Conservation (phyloP, 2,329 filamentous ascomycete genomes). For the Pseudogymnoascus pannorum region DNA sequence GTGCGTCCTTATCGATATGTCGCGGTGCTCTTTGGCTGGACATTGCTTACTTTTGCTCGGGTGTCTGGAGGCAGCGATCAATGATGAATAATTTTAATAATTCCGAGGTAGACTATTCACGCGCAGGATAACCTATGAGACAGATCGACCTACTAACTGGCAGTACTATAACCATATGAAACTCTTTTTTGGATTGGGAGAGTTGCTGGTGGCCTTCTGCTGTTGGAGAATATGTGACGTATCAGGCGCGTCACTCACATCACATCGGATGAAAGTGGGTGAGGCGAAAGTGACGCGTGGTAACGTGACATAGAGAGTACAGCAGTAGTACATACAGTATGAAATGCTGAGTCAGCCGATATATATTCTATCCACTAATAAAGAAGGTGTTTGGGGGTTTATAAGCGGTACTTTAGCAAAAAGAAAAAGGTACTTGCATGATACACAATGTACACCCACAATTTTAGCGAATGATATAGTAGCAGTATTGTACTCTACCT, state of each 20-base stretch:
- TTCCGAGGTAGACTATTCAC: neutral
- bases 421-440: neutral
- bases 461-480: neutral
- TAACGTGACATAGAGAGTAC: neutral
- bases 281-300: constrained; percentile 1
- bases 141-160: no score
- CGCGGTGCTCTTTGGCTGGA: constrained; percentile 1
- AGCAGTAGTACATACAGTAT: no score
- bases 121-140: neutral
- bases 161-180: neutral
- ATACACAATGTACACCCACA: neutral
- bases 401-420: neutral
- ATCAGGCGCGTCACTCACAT: neutral
- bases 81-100: neutral
- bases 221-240: neutral
- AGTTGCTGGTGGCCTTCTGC: neutral
- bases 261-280: neutral
- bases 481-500: neutral
- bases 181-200: neutral
- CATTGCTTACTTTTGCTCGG: neutral
- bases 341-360: no score
- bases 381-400: neutral
- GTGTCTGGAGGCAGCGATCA: neutral
- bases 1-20: constrained; percentile 20
- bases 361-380: neutral